These are phyloP conservation scores for Blumeria graminis DNA, from an alignment of 2,329 filamentous ascomycete genomes.

Conservation along the genomic window DNA sequence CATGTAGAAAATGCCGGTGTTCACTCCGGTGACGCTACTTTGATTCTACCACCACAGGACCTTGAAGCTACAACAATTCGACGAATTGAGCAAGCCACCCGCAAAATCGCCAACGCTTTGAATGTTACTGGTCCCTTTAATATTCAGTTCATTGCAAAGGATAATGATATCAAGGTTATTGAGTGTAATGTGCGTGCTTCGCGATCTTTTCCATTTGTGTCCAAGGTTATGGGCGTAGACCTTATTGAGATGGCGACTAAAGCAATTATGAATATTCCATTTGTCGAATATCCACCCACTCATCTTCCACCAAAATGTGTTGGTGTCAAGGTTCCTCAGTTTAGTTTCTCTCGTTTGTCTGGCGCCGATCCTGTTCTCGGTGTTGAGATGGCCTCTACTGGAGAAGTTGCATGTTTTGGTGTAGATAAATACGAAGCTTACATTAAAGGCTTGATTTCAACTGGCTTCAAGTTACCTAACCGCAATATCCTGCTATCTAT, in stretches of 20 bases:
- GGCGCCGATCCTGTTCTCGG: conserved; percentile 89
- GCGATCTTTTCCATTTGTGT: conserved; percentile 91
- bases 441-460: conserved; percentile 83
- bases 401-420: conserved; percentile 92
- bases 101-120: conserved; percentile 80
- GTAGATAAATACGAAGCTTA: conserved; percentile 94
- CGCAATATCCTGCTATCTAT: conserved; percentile 90
- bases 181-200: conserved; percentile 96
- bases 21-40: conserved; percentile 88
- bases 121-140: conserved; percentile 96
- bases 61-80: conserved; percentile 68
- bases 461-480: conserved; percentile 87
- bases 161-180: conserved; percentile 99
- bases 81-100: conserved; percentile 81
- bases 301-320: conserved; percentile 62
- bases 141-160: conserved; percentile 98
- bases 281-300: conserved; percentile 58
- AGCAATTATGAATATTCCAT: conserved; percentile 70
- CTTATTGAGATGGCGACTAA: conserved; percentile 97
- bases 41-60: conserved; percentile 88
- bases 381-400: conserved; percentile 97
- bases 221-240: conserved; percentile 94
- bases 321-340: conserved; percentile 93
- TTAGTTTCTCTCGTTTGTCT: conserved; percentile 92
- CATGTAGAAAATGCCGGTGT: conserved; percentile 98